A percentile compares a stretch with the other conserved stretches of the same genome.
Conservation (phyloP, 2,329 filamentous ascomycete species). For the Paramyrothecium roridum region DNA sequence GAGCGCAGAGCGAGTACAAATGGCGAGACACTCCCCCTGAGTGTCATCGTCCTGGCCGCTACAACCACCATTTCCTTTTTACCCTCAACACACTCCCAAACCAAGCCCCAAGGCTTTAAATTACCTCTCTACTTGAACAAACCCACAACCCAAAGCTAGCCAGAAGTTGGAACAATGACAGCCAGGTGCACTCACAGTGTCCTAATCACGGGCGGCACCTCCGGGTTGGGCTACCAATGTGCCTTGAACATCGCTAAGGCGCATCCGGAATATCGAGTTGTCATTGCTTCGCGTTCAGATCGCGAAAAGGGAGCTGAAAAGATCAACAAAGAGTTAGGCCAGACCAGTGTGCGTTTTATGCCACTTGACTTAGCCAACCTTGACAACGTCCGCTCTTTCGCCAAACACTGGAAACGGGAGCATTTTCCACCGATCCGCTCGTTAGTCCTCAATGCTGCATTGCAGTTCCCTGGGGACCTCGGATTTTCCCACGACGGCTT, state of each 20-base stretch:
- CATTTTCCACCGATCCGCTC: slow-evolving; percentile 36
- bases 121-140: not conserved
- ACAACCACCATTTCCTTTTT: not conserved
- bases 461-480: slow-evolving; percentile 31
- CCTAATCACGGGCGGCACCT: slow-evolving; percentile 44
- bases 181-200: slow-evolving; percentile 6
- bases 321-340: slow-evolving; percentile 38
- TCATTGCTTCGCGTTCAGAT: slow-evolving; percentile 41
- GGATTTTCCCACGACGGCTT: slow-evolving; percentile 35
- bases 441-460: slow-evolving; percentile 19
- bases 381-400: slow-evolving; percentile 37
- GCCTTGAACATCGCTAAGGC: slow-evolving; percentile 35
- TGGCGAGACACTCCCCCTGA: no score
- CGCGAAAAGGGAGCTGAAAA: slow-evolving; percentile 28
- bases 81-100: not conserved
- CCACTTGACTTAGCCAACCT: slow-evolving; percentile 39
- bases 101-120: no score
- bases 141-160: not conserved
- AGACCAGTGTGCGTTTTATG: slow-evolving; percentile 37
- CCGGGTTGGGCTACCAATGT: slow-evolving; percentile 38
- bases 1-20: no score
- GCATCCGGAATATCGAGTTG: slow-evolving; percentile 34
- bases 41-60: not conserved
- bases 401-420: slow-evolving; percentile 25
- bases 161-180: not conserved